Percentiles rank a stretch among this genome's conserved stretches.
Conservation (phyloP, 2,329 filamentous ascomycete species). For the Simplicillium sp. region DNA sequence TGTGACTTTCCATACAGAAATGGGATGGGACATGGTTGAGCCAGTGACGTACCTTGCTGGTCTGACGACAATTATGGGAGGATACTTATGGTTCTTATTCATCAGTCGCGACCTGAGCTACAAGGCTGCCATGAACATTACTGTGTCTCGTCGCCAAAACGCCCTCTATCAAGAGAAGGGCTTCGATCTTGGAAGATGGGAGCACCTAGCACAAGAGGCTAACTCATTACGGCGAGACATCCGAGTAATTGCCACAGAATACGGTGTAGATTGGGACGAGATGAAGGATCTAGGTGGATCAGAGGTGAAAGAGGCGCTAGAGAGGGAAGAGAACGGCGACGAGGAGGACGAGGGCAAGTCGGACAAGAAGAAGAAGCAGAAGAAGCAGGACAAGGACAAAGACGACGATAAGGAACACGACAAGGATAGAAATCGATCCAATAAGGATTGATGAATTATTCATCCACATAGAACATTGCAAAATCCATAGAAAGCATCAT, state of each 20-base stretch:
- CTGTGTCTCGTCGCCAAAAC: conserved; percentile 68
- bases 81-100: conserved; percentile 90
- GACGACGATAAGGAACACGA: conserved; percentile 9
- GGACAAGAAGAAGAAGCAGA: conserved; percentile 25
- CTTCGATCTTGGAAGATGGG: conserved; percentile 71
- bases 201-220: conserved; percentile 67
- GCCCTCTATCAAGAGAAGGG: conserved; percentile 67
- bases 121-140: conserved; percentile 77
- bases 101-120: conserved; percentile 86
- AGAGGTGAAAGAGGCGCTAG: conserved; percentile 48
- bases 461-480: too few species aligned
- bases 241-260: conserved; percentile 70
- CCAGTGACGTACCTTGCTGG: conserved; percentile 84
- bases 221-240: conserved; percentile 73
- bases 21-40: conserved; percentile 87
- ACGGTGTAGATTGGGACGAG: conserved; percentile 87
- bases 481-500: too few species aligned
- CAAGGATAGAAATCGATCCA: neutral
- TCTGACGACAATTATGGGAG: conserved; percentile 76
- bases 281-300: conserved; percentile 61
- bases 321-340: conserved; percentile 35
- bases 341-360: conserved; percentile 30
- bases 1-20: conserved; percentile 59
- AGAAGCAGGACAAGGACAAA: conserved; percentile 19
- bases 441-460: too few species aligned